Evolutionary conservation across 192 early-diverging fungal genomes (phyloP).

Genomic region (Thoreauomyces humboldtii): DNA sequence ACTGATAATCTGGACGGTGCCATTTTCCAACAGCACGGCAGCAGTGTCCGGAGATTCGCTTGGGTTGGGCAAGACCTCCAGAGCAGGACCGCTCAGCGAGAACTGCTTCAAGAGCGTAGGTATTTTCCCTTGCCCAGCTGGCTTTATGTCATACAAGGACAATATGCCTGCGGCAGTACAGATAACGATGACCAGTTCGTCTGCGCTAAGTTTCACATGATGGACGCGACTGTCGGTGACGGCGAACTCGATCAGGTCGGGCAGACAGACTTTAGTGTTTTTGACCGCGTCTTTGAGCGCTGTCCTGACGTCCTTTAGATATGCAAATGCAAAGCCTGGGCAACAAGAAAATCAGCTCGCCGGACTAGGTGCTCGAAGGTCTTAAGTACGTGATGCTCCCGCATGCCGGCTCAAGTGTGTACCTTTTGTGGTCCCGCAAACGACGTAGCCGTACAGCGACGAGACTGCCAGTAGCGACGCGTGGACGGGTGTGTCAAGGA

Average conservation of each 20-base stretch:
- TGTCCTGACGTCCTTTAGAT: conserved; percentile 5
- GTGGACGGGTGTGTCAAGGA: neutral
- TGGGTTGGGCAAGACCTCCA: conserved; percentile 15
- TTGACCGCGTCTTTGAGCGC: neutral
- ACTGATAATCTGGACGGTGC: conserved; percentile 3
- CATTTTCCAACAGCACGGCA: conserved; percentile 14
- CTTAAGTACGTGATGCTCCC: neutral
- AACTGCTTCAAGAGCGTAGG: neutral
- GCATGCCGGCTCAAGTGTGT: neutral
- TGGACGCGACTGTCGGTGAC: neutral
- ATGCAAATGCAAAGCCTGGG: conserved; percentile 19
- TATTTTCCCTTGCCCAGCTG: neutral
- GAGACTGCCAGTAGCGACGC: conserved; percentile 11
- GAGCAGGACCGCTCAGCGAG: neutral
- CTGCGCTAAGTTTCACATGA: conserved; percentile 7
- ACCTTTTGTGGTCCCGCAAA: conserved; percentile 18
- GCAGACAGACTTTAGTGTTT: neutral
- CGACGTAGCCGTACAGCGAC: conserved; percentile 11
- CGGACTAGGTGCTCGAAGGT: neutral
- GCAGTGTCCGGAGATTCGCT: conserved; percentile 1
- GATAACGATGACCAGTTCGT: conserved; percentile 3
- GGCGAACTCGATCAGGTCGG: neutral
- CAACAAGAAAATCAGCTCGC: neutral
- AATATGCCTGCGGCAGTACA: neutral
- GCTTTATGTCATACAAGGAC: neutral